phyloP scores from a whole-genome alignment of 2,329 filamentous ascomycete genomes.

The Endothia cerciana region DNA sequence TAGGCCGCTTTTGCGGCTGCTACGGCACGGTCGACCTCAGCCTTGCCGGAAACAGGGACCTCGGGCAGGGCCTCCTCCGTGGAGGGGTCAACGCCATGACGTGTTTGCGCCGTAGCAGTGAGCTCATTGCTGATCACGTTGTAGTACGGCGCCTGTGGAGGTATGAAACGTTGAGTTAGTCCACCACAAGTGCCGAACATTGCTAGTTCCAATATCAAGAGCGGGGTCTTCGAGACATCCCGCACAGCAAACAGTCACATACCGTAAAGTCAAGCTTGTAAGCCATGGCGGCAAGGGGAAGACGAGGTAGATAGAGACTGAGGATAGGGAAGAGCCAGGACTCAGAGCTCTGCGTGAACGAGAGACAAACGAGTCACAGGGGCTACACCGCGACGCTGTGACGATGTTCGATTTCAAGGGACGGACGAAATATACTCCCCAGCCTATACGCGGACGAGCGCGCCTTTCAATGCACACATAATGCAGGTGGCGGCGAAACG shows the following conservation, averaged over 20 bases:
- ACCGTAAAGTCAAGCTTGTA: slow-evolving; percentile 13
- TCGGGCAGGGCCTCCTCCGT: slow-evolving; percentile 50
- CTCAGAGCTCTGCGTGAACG: background rate
- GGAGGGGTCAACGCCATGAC: slow-evolving; percentile 53
- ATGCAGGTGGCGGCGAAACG: background rate
- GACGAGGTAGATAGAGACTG: background rate
- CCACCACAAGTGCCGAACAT: background rate
- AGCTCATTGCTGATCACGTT: slow-evolving; percentile 56
- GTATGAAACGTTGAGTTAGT: too few species aligned
- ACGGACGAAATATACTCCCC: too few species aligned
- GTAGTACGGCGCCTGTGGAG: slow-evolving; percentile 38
- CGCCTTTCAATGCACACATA: too few species aligned
- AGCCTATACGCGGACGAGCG: background rate
- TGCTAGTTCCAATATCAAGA: background rate
- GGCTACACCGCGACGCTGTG: background rate
- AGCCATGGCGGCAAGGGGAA: background rate
- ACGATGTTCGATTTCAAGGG: background rate
- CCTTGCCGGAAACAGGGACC: slow-evolving; percentile 49
- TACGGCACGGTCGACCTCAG: slow-evolving; percentile 54
- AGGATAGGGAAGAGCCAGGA: background rate
- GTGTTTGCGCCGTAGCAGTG: slow-evolving; percentile 46
- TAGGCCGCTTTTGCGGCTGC: slow-evolving; percentile 50
- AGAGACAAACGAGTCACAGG: background rate
- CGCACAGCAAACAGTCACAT: background rate
- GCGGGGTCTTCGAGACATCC: background rate